Evolutionary conservation across 768 basidiomycete species (phyloP).

Genomic region (Podaxis rugospora): DNA sequence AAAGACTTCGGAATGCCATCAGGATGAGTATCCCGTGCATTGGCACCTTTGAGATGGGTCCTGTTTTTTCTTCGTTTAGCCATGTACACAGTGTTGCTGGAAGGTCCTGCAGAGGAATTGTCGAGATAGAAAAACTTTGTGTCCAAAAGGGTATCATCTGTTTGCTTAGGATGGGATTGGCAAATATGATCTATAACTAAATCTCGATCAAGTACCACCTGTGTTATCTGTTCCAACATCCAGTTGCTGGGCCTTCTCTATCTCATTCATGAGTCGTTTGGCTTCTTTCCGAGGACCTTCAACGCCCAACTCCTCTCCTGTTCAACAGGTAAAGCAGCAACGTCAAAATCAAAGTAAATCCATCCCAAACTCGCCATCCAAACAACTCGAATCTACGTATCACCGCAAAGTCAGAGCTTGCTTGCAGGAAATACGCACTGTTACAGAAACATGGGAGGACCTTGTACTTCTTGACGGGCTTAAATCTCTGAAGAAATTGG

Average conservation of each 20-base stretch:
- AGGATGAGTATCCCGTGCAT: constrained; percentile 26
- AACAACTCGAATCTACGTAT: constrained; percentile 66
- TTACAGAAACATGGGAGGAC: constrained; percentile 78
- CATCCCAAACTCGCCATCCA: constrained; percentile 38
- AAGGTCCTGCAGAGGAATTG: neutral
- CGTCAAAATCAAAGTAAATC: constrained; percentile 18
- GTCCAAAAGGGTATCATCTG: constrained; percentile 1
- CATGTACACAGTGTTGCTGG: constrained; percentile 36
- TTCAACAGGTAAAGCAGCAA: constrained; percentile 33
- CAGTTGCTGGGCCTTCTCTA: neutral
- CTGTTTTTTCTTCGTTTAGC: constrained; percentile 73
- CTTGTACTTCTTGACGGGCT: constrained; percentile 76
- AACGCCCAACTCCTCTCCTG: constrained; percentile 66
- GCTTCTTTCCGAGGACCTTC: constrained; percentile 81
- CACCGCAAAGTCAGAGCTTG: constrained; percentile 73
- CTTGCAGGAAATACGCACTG: constrained; percentile 61
- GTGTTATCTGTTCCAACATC: neutral
- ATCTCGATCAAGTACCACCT: neutral
- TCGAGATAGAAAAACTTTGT: constrained; percentile 12
- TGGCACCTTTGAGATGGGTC: constrained; percentile 69
- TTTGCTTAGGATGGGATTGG: neutral
- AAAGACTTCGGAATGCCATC: constrained; percentile 78
- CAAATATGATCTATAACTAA: neutral
- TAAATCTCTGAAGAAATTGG: constrained; percentile 63
- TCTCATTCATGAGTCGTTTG: constrained; percentile 41